Percentiles rank a stretch among this genome's conserved stretches.
These are phyloP conservation scores for Rhipidocladum racemiflorum DNA, from an alignment of 176 grass and related monocot species.

Conservation along the genomic window DNA sequence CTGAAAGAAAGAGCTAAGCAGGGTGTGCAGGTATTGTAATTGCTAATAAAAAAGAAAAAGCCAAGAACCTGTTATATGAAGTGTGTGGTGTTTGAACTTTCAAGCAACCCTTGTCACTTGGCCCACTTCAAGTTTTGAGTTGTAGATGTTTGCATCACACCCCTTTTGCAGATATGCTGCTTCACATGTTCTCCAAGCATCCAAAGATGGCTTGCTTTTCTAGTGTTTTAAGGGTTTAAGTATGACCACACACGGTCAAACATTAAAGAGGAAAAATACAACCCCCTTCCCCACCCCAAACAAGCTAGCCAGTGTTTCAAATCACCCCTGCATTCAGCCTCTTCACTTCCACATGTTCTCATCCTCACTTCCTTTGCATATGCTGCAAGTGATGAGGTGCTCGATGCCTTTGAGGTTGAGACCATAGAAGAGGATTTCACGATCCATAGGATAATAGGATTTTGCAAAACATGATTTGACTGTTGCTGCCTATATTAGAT, in stretches of 20 bases:
- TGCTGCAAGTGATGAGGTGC: neutral
- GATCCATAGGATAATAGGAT: neutral
- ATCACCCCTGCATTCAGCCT: neutral
- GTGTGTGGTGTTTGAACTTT: conserved; percentile 19
- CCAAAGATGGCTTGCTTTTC: conserved; percentile 11
- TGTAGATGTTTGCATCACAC: neutral
- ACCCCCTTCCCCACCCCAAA: too few relatives aligned
- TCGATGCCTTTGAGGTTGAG: neutral
- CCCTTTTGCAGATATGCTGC: neutral
- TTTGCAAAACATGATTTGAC: neutral
- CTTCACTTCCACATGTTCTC: neutral
- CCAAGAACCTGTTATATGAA: neutral
- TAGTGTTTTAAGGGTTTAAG: neutral
- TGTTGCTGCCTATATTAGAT: neutral
- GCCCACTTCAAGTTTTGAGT: neutral
- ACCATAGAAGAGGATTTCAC: neutral
- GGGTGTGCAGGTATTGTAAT: conserved; percentile 66
- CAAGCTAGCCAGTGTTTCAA: neutral
- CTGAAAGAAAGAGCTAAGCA: conserved; percentile 70
- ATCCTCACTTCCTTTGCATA: conserved; percentile 3
- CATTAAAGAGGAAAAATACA: neutral
- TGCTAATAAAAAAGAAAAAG: neutral
- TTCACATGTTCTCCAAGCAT: neutral
- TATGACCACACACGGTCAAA: conserved; percentile 4
- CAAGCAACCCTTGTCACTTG: neutral